Percentiles rank a stretch among this genome's conserved stretches.
Evolutionary conservation across 2,329 filamentous ascomycete species (phyloP).

Genomic region (Zelopaecilomyces penicillatus): DNA sequence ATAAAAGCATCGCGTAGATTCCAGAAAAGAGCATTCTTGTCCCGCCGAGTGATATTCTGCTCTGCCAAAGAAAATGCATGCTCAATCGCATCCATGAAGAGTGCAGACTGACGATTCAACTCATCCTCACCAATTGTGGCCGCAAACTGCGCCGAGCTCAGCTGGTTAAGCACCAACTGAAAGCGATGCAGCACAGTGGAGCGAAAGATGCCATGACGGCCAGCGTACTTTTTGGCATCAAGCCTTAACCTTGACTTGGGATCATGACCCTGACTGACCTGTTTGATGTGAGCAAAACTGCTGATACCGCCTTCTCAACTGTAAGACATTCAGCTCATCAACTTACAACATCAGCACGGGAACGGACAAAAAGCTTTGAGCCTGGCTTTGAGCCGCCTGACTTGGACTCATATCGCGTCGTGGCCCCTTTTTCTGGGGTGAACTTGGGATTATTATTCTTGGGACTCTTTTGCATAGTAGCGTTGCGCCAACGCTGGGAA

Average conservation of each 20-base stretch:
- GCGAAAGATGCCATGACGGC: constrained; percentile 24
- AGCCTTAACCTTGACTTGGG: constrained; percentile 24
- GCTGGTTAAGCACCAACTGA: constrained; percentile 22
- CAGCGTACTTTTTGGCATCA: constrained; percentile 16
- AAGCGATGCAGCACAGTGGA: constrained; percentile 29
- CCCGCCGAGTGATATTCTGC: constrained; percentile 26
- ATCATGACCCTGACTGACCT: constrained; percentile 27
- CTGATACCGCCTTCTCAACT: neutral
- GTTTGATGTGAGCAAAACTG: neutral
- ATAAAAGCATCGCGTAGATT: constrained; percentile 53
- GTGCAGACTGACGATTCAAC: constrained; percentile 33
- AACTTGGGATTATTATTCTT: neutral
- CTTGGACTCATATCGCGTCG: neutral
- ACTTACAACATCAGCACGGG: constrained; percentile 20
- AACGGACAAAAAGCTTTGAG: constrained; percentile 7
- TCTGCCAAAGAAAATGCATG: constrained; percentile 38
- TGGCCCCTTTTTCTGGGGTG: neutral
- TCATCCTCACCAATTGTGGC: constrained; percentile 27
- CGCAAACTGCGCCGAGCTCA: constrained; percentile 17
- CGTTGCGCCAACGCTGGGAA: constrained; percentile 4
- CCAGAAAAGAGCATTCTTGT: constrained; percentile 48
- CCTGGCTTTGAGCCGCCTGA: neutral
- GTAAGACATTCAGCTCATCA: neutral
- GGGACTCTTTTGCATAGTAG: constrained; percentile 1
- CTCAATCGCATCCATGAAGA: constrained; percentile 38